Evolutionary conservation across 139 green algal genomes (phyloP), one percentile per base, ranked within the genome.

Genomic region (Tetradesmus obliquus): DNA sequence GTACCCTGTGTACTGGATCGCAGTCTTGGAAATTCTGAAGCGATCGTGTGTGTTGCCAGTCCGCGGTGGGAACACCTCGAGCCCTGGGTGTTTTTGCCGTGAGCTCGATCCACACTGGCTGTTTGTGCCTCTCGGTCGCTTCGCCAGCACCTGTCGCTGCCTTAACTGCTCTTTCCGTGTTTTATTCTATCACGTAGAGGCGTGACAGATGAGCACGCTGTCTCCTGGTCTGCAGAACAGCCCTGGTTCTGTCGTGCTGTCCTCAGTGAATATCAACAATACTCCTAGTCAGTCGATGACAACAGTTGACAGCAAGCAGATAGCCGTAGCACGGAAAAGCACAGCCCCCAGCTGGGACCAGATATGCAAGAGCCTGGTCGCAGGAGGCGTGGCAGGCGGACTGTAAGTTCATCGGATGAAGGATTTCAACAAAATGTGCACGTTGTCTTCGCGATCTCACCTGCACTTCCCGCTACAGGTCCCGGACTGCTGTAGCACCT

Each of bases 401-500:
- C 90, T 99, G 97, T 99, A 93, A 97, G 97, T 97, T 5, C 20
- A 51, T 51, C 24, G 55, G 32, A 55, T 32, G 19, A 85, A 4
- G 51, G 32, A 85, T 55, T n/a, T 22, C 55, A 57, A 9, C 45
- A 19, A 24, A 5, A n/a, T 45, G 60, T 80, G 5, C 2, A 60
- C n/a, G 19, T 92, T 45, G 51, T 53, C 81, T 79, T 45, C 10
- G 24, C 60, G 86, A 71, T 88, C 89, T 86, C 19, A 24, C 53
- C 22, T 51, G 8, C 0, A 51, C 3, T 22, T 55, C 24, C 7
- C 4, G 17, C 12, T 88, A 74, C 95, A 99, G 97, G 91, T 99
- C 98, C n/a, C 95, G 98, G 1, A 99, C 98, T 12, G 97, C 98
- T n/a, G 98, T 99, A 13, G 98, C 98, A 1, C 98, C 98, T 0